Evolutionary conservation across 768 basidiomycete genomes (phyloP).

Genomic region (Vararia minispora): DNA sequence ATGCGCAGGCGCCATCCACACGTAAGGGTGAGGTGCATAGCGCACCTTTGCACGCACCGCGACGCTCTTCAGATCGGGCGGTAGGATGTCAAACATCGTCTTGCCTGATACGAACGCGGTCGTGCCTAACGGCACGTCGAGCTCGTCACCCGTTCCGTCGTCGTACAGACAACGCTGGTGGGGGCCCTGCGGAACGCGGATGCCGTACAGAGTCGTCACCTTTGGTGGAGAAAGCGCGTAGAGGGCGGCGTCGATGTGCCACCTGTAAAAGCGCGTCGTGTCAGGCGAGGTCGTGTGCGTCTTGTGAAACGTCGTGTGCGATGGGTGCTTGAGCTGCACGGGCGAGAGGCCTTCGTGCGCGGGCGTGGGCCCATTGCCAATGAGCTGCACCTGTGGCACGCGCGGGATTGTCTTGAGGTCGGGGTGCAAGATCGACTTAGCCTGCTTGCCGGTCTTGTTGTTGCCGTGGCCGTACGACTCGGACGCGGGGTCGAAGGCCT

Average conservation of each 20-base stretch:
- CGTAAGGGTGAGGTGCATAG: constrained; percentile 79
- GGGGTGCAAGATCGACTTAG: constrained; percentile 75
- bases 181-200: constrained; percentile 55
- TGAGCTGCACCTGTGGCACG: constrained; percentile 81
- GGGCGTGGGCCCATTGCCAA: constrained; percentile 73
- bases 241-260: constrained; percentile 85
- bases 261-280: constrained; percentile 73
- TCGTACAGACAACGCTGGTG: constrained; percentile 63
- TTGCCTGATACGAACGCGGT: constrained; percentile 74
- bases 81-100: constrained; percentile 73
- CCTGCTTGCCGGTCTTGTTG: constrained; percentile 67
- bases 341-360: constrained; percentile 68
- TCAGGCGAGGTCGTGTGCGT: constrained; percentile 59
- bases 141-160: constrained; percentile 75
- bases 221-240: constrained; percentile 68
- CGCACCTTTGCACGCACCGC: constrained; percentile 63
- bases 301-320: constrained; percentile 78
- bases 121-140: constrained; percentile 71
- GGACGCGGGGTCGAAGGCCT: constrained; percentile 68
- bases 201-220: constrained; percentile 74
- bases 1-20: constrained; percentile 74
- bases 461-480: constrained; percentile 79
- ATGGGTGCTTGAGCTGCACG: constrained; percentile 71
- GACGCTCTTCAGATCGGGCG: constrained; percentile 57
- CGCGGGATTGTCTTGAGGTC: constrained; percentile 84